phyloP scores from a whole-genome alignment of 2,329 filamentous ascomycete genomes.

The Taxawa tesnikishii region DNA sequence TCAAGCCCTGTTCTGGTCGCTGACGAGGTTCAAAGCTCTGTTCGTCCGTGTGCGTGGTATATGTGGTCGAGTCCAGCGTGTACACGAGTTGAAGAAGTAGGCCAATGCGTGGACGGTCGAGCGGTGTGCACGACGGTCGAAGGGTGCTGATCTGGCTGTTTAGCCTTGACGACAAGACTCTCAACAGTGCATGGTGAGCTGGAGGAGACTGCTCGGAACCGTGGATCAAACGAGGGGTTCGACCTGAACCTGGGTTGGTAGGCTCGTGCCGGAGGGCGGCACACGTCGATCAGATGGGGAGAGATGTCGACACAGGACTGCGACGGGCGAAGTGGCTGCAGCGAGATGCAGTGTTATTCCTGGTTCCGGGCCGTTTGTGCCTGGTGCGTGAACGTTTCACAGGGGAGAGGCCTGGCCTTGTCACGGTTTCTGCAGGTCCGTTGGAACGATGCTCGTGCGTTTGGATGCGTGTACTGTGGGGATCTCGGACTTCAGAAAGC shows the following conservation, averaged over 20 bases:
- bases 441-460: background rate
- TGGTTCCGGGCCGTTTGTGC: no score
- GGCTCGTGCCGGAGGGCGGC: no score
- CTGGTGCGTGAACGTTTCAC: no score
- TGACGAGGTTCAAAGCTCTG: no score
- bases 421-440: background rate
- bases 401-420: no score
- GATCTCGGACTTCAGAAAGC: background rate
- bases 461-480: background rate
- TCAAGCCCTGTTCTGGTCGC: background rate
- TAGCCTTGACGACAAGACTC: background rate
- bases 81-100: background rate
- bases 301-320: background rate
- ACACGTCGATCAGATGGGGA: background rate
- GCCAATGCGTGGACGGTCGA: background rate
- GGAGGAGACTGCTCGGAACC: background rate
- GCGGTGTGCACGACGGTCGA: background rate
- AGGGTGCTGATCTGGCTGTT: no score
- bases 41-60: no score
- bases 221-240: background rate
- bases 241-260: background rate
- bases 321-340: background rate
- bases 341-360: background rate
- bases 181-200: background rate
- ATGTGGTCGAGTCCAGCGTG: background rate